These are phyloP conservation scores for Fennellomyces sp. DNA, from an alignment of 371 early-diverging fungal species.

Conservation along the genomic window DNA sequence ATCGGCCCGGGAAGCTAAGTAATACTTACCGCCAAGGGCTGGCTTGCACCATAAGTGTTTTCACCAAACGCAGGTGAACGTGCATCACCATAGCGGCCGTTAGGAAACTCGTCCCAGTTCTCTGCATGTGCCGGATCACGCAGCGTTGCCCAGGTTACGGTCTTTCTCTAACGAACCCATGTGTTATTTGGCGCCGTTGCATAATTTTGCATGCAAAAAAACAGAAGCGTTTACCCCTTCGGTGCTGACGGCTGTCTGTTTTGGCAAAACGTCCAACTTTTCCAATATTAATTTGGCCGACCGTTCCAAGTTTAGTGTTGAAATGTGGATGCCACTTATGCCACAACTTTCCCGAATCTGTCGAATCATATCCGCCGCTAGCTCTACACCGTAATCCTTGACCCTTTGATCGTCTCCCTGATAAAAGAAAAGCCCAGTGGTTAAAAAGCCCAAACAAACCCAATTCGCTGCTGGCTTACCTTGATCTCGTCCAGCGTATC, in stretches of 20 bases:
- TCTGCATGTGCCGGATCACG: slow-evolving; percentile 47
- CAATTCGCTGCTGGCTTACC: slow-evolving; percentile 42
- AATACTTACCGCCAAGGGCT: slow-evolving; percentile 63
- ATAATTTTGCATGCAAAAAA: not conserved
- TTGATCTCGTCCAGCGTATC: slow-evolving; percentile 80
- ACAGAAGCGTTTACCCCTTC: not conserved
- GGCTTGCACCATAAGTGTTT: slow-evolving; percentile 68
- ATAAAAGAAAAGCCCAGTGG: no score
- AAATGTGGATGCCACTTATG: slow-evolving; percentile 72
- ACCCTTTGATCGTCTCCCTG: slow-evolving; percentile 92
- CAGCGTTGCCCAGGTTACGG: slow-evolving; percentile 22
- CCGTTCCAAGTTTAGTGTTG: slow-evolving; percentile 88
- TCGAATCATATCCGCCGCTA: slow-evolving; percentile 75
- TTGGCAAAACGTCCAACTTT: slow-evolving; percentile 58
- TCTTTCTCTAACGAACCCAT: no score
- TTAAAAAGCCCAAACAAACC: no score
- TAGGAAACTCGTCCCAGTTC: slow-evolving; percentile 96
- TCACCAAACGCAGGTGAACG: slow-evolving; percentile 75
- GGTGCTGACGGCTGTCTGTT: slow-evolving; percentile 8
- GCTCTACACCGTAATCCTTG: slow-evolving; percentile 86
- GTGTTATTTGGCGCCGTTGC: no score
- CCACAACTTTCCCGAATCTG: slow-evolving; percentile 52
- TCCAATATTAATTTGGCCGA: slow-evolving; percentile 86
- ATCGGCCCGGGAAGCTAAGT: not conserved
- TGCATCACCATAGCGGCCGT: slow-evolving; percentile 97